These are phyloP conservation scores for Carex scoparia DNA, from an alignment of 176 grass and related monocot genomes.

Conservation along the genomic window DNA sequence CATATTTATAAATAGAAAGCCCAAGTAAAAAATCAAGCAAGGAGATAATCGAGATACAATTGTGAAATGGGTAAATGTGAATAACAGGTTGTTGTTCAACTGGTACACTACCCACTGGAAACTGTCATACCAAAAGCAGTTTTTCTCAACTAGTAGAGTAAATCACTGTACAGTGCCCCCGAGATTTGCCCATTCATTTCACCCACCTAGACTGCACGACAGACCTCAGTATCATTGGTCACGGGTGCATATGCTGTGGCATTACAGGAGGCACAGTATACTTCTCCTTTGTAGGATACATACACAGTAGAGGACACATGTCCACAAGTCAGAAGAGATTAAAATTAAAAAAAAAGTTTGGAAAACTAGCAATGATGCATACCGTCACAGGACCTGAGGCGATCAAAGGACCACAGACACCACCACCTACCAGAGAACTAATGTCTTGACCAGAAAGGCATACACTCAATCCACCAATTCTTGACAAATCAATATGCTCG, in stretches of 20 bases:
- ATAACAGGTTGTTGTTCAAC: neutral
- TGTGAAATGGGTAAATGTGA: neutral
- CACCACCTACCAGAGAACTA: conserved; percentile 26
- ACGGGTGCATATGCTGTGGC: neutral
- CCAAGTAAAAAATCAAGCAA: neutral
- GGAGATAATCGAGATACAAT: neutral
- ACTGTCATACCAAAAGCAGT: neutral
- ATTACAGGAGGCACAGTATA: neutral
- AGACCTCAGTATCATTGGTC: neutral
- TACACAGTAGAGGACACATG: neutral
- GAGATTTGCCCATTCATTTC: neutral
- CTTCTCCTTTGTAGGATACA: neutral
- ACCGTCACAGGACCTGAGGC: conserved; percentile 24
- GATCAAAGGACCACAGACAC: conserved; percentile 26
- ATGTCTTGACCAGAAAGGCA: conserved; percentile 27
- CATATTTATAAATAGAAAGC: neutral
- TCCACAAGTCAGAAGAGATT: neutral
- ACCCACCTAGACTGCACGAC: neutral
- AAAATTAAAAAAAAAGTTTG: neutral
- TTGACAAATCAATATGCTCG: conserved; percentile 16
- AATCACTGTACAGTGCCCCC: neutral
- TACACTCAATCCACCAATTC: conserved; percentile 27
- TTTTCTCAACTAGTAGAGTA: neutral
- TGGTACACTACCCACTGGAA: neutral
- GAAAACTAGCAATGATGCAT: neutral